Evolutionary conservation across 2,329 filamentous ascomycete species (phyloP).

Genomic region (Cercospora sp.): DNA sequence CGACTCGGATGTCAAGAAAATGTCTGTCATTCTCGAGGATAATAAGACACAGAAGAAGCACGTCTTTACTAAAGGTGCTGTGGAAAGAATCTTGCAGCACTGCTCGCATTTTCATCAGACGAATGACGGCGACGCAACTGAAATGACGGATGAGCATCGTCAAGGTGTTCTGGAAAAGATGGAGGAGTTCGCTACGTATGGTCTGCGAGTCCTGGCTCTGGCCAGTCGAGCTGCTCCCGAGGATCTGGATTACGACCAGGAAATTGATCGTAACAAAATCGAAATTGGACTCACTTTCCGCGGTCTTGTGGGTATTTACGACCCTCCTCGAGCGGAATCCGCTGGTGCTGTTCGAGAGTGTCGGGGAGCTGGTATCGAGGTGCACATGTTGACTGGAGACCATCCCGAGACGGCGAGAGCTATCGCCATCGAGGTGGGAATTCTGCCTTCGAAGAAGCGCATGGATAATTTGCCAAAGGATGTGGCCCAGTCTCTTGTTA

Average conservation of each 20-base stretch:
- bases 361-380: slow-evolving; percentile 70
- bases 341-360: slow-evolving; percentile 69
- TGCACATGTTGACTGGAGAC: slow-evolving; percentile 83
- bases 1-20: slow-evolving; percentile 72
- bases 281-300: slow-evolving; percentile 63
- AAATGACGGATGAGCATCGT: slow-evolving; percentile 57
- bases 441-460: slow-evolving; percentile 63
- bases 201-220: slow-evolving; percentile 60
- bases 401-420: slow-evolving; percentile 76
- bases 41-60: slow-evolving; percentile 53
- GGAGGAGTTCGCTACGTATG: slow-evolving; percentile 64
- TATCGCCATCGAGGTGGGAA: slow-evolving; percentile 78
- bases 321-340: slow-evolving; percentile 78
- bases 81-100: slow-evolving; percentile 65
- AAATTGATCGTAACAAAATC: slow-evolving; percentile 58
- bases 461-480: slow-evolving; percentile 61
- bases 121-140: slow-evolving; percentile 38
- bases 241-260: slow-evolving; percentile 46
- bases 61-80: slow-evolving; percentile 66
- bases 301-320: slow-evolving; percentile 57
- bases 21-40: slow-evolving; percentile 65
- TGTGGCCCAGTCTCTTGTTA: slow-evolving; percentile 56
- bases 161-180: slow-evolving; percentile 64
- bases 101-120: slow-evolving; percentile 48
- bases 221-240: slow-evolving; percentile 59